phyloP scores from a whole-genome alignment of 768 basidiomycete species.

The Gymnopilus junonius region DNA sequence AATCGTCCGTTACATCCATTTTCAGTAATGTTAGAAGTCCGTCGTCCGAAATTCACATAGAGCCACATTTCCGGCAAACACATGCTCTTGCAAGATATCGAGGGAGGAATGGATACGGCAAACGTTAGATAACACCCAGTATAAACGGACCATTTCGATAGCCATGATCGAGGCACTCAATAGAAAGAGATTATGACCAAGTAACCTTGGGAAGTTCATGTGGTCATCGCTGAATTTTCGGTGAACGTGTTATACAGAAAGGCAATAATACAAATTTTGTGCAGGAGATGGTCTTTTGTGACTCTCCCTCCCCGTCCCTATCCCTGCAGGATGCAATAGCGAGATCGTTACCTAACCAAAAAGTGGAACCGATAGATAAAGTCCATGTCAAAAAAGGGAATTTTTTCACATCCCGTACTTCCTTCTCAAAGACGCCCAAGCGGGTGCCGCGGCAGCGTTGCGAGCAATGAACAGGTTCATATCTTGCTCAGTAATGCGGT shows the following conservation, averaged over 20 bases:
- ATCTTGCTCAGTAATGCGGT: conserved; percentile 84
- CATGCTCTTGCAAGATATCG: background rate
- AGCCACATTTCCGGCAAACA: background rate
- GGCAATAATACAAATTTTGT: conserved; percentile 19
- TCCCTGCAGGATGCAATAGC: background rate
- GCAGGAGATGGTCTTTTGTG: conserved; percentile 19
- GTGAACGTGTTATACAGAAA: conserved; percentile 15
- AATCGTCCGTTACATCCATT: background rate
- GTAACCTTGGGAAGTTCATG: background rate
- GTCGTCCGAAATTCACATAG: background rate
- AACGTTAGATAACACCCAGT: background rate
- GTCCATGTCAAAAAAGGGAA: background rate
- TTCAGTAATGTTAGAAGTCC: background rate
- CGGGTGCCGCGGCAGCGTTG: conserved; percentile 63
- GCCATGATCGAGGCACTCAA: background rate
- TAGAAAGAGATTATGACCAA: background rate
- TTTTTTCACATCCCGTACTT: conserved; percentile 67
- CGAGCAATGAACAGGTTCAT: conserved; percentile 77
- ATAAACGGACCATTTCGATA: background rate
- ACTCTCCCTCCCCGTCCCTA: conserved; percentile 8
- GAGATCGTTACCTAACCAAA: conserved; percentile 3
- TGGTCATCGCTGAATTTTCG: conserved; percentile 3
- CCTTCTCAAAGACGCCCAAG: conserved; percentile 76
- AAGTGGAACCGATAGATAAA: background rate
- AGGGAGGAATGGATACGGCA: background rate